Percentiles rank a stretch among this genome's conserved stretches.
phyloP scores from a whole-genome alignment of 805 yeast species.

The Cephaloascus albidus region DNA sequence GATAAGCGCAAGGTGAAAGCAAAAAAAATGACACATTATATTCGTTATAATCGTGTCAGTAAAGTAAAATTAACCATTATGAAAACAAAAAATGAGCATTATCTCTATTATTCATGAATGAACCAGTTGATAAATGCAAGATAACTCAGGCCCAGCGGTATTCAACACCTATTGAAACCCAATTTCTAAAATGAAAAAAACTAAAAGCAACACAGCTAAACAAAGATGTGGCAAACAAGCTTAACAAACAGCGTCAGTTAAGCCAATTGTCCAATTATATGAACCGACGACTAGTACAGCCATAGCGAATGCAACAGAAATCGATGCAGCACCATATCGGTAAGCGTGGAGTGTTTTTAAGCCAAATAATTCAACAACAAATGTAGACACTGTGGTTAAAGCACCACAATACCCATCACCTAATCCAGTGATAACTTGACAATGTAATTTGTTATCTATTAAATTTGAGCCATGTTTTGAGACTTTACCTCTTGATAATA shows the following conservation, averaged over 20 bases:
- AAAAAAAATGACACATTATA: too few species aligned
- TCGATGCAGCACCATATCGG: constrained; percentile 39
- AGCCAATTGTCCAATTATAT: constrained; percentile 59
- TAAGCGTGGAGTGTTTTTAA: constrained; percentile 24
- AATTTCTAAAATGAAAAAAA: too few species aligned
- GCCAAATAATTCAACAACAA: constrained; percentile 53
- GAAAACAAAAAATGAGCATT: too few species aligned
- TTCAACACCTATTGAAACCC: too few species aligned
- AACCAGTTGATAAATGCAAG: too few species aligned
- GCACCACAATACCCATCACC: constrained; percentile 65
- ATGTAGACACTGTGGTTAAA: constrained; percentile 70
- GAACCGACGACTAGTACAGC: constrained; percentile 59
- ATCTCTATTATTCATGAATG: too few species aligned
- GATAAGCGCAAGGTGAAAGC: too few species aligned
- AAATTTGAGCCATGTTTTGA: constrained; percentile 10
- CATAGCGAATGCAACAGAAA: constrained; percentile 36
- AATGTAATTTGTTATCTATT: constrained; percentile 21
- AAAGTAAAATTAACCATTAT: too few species aligned
- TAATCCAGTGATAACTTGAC: constrained; percentile 47
- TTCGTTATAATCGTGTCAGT: too few species aligned
- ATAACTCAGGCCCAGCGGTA: too few species aligned
- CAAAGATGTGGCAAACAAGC: too few species aligned
- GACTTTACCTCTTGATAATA: constrained; percentile 35
- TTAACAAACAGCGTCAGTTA: constrained; percentile 15
- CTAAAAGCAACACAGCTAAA: too few species aligned